A percentile compares a stretch with the other conserved stretches of the same genome.
Evolutionary conservation across 305 asterid species (phyloP).

Genomic region (Rubia tinctorum): DNA sequence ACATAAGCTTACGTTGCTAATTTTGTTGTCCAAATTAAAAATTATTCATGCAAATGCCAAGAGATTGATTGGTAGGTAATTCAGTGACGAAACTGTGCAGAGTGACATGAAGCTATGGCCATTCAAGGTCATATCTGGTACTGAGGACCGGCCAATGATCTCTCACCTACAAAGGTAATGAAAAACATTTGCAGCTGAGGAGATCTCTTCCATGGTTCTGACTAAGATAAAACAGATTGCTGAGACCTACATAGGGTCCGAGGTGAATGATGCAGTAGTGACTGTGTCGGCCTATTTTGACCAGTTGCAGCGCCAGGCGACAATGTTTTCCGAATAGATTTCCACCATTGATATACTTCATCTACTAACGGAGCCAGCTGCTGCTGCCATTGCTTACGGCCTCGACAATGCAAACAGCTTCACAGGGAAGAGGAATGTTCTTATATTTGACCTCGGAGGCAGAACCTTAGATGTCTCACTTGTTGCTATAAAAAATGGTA

Average conservation of each 20-base stretch:
- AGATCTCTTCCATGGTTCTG: constrained; percentile 7
- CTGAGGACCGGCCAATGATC: constrained; percentile 21
- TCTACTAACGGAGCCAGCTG: constrained; percentile 19
- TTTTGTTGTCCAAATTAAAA: no score
- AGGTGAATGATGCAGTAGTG: constrained; percentile 18
- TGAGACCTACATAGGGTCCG: constrained; percentile 17
- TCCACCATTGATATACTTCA: constrained; percentile 12
- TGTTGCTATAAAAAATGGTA: constrained; percentile 15
- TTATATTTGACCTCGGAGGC: constrained; percentile 19
- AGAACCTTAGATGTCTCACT: constrained; percentile 22
- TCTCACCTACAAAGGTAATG: constrained; percentile 15
- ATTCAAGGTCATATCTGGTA: constrained; percentile 16
- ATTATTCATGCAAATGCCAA: constrained; percentile 22
- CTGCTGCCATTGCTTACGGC: constrained; percentile 27
- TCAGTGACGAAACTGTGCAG: constrained; percentile 12
- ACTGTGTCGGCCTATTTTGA: constrained; percentile 24
- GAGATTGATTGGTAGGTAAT: constrained; percentile 23
- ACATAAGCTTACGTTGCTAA: no score
- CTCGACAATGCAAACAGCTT: constrained; percentile 7
- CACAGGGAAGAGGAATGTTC: constrained; percentile 12
- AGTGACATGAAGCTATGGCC: constrained; percentile 27
- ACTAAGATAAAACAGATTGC: constrained; percentile 9
- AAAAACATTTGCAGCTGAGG: constrained; percentile 21
- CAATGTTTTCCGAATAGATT: constrained; percentile 12
- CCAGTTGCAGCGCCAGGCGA: constrained; percentile 15